Base-by-base conservation (phyloP, 768 basidiomycete genomes). In the Kwoniella bestiolae region DNA sequence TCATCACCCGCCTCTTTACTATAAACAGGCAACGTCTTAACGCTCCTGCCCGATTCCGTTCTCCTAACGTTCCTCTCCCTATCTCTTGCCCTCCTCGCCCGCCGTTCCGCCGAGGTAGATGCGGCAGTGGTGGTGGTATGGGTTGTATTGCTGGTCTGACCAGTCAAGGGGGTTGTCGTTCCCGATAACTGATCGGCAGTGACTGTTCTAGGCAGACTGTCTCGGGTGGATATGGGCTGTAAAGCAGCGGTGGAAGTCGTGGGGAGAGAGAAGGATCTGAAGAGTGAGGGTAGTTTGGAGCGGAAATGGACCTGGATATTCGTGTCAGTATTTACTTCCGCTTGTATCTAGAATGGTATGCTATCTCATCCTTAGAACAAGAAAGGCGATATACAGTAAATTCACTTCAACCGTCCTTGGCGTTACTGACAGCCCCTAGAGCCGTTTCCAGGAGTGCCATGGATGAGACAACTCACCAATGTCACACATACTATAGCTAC, bases 1-100 rank as follows among this genome's bases (percentile, higher is more conserved):
- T 75, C 71, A 46, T 75, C 76, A n/a, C 76, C 76, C 25, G 74
- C 73, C 50, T 77, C 70, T 52, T 75, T 75, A 50, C 70, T 71
- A 64, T 77, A 77, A 6, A 53, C 70, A 1, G 76, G 76, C 41
- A 77, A 56, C 28, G 76, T 77, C 65, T 68, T 65, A 5, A 77
- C 67, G 57, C 72, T 77, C 29, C 50, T 16, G 21, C 73, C 73
- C 57, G 74, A 75, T 31, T 75, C 72, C 34, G 72, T 73, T 16
- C 76, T 41, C 45, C 74, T 59, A n/a, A 74, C 32, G 34, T 62
- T 35, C 28, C 67, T 55, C 5, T 56, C 60, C 63, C 63, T 62
- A 45, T 51, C 28, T 29, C 60, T 56, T 12, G 44, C 14, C 65
- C 57, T 64, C 26, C 57, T 38, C 12, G 29, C 23, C 25, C 62